These are phyloP conservation scores for Puccinia polysora DNA, from an alignment of 1,284 basidiomycete species.

Conservation along the genomic window DNA sequence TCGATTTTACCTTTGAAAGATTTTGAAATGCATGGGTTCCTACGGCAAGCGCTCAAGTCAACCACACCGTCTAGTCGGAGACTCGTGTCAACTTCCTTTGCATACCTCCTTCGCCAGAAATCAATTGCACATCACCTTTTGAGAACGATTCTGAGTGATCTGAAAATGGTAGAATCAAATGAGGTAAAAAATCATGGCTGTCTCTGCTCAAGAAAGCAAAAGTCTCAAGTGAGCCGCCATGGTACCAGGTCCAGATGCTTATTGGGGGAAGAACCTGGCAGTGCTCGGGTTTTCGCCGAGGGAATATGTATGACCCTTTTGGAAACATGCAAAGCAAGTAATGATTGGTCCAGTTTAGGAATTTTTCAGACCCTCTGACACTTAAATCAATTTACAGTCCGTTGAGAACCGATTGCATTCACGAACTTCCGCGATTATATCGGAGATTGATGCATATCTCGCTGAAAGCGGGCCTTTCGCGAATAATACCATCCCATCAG, in stretches of 20 bases:
- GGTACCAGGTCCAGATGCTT: slow-evolving; percentile 13
- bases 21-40: background rate
- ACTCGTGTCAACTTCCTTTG: slow-evolving; percentile 41
- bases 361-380: slow-evolving; percentile 1
- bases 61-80: slow-evolving; percentile 37
- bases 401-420: slow-evolving; percentile 41
- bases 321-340: slow-evolving; percentile 40
- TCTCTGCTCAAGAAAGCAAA: slow-evolving; percentile 36
- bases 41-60: slow-evolving; percentile 27
- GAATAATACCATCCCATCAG: background rate
- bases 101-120: slow-evolving; percentile 37
- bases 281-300: slow-evolving; percentile 41
- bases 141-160: slow-evolving; percentile 30
- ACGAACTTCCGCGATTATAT: slow-evolving; percentile 20
- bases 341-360: background rate
- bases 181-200: slow-evolving; percentile 23
- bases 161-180: slow-evolving; percentile 16
- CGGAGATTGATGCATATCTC: slow-evolving; percentile 11
- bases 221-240: slow-evolving; percentile 18
- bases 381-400: slow-evolving; percentile 1
- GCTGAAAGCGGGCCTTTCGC: slow-evolving; percentile 6
- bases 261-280: slow-evolving; percentile 36
- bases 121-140: slow-evolving; percentile 23
- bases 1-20: no score
- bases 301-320: slow-evolving; percentile 33